These are phyloP conservation scores for Dendrothele bispora DNA, from an alignment of 768 basidiomycete genomes.

Conservation along the genomic window DNA sequence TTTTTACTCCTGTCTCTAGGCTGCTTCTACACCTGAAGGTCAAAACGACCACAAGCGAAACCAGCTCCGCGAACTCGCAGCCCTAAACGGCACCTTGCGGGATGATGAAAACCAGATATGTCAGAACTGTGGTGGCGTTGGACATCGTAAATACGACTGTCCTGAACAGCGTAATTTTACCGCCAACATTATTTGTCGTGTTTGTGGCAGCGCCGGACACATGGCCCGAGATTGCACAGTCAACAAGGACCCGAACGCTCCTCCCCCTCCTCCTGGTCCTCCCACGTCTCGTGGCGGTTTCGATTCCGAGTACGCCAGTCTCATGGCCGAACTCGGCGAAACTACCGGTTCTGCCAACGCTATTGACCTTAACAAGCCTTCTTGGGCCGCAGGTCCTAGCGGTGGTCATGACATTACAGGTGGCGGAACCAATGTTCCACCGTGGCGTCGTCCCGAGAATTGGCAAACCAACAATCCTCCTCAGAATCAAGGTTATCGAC, in stretches of 20 bases:
- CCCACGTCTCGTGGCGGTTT: conserved; percentile 72
- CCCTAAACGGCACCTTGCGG: conserved; percentile 96
- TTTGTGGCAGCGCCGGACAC: conserved; percentile 97
- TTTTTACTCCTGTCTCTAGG: conserved; percentile 48
- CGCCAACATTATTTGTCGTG: conserved; percentile 98
- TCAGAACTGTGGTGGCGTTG: conserved; percentile 92
- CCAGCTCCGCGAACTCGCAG: conserved; percentile 96
- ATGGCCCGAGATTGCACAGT: conserved; percentile 99
- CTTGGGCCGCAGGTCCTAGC: conserved; percentile 47
- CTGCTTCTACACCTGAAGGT: conserved; percentile 97
- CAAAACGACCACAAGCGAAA: conserved; percentile 99
- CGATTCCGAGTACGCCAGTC: conserved; percentile 95
- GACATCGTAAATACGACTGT: conserved; percentile 98
- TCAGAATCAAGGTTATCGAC: conserved; percentile 64
- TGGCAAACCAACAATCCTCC: conserved; percentile 64
- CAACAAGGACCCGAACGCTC: conserved; percentile 84
- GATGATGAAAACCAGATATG: conserved; percentile 99
- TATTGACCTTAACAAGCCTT: conserved; percentile 51
- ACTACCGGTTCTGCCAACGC: conserved; percentile 51
- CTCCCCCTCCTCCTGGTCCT: conserved; percentile 37
- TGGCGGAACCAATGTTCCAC: conserved; percentile 81
- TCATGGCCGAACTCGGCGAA: conserved; percentile 99
- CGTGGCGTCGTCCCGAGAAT: conserved; percentile 88
- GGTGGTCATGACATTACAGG: conserved; percentile 67
- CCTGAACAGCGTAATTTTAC: conserved; percentile 98